These are phyloP conservation scores for Pilatotrama ljubarskyi DNA, from an alignment of 768 basidiomycete genomes.

Conservation along the genomic window DNA sequence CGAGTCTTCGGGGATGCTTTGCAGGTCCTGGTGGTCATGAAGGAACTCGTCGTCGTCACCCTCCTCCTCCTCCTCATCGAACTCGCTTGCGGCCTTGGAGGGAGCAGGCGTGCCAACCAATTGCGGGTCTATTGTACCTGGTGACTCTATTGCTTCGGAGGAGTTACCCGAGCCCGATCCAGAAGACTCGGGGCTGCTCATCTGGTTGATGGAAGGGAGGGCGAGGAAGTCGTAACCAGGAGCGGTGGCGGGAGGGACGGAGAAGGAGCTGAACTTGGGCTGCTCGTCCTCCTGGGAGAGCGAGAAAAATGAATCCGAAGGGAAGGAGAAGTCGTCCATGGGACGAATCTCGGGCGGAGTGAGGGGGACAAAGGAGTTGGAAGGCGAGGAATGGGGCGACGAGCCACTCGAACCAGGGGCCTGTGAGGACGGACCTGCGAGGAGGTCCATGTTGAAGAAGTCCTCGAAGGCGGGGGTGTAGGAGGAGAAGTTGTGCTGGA, in stretches of 20 bases:
- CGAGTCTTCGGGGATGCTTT: constrained; percentile 35
- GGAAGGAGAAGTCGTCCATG: constrained; percentile 20
- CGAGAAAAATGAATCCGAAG: constrained; percentile 26
- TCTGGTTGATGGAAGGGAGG: constrained; percentile 21
- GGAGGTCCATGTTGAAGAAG: constrained; percentile 67
- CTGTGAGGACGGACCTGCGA: constrained; percentile 34
- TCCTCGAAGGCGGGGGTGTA: constrained; percentile 51
- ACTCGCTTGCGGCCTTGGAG: constrained; percentile 43
- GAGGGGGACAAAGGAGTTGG: constrained; percentile 29
- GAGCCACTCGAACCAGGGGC: constrained; percentile 25
- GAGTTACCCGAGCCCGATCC: constrained; percentile 24
- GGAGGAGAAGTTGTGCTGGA: constrained; percentile 25
- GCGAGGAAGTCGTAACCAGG: constrained; percentile 43
- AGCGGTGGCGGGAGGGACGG: constrained; percentile 26
- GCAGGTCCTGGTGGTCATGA: constrained; percentile 31
- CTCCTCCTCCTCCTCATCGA: constrained; percentile 41
- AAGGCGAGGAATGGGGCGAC: constrained; percentile 31
- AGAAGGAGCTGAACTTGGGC: constrained; percentile 28
- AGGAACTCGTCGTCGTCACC: constrained; percentile 34
- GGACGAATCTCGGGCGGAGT: constrained; percentile 29
- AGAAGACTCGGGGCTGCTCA: constrained; percentile 31
- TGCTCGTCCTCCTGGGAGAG: constrained; percentile 33
- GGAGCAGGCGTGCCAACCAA: constrained; percentile 67
- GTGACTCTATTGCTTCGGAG: constrained; percentile 25
- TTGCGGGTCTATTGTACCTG: constrained; percentile 67